Evolutionary conservation across 495 filamentous ascomycete species (phyloP), one percentile per base, ranked within the genome.

Genomic region (Lindgomyces ingoldianus): DNA sequence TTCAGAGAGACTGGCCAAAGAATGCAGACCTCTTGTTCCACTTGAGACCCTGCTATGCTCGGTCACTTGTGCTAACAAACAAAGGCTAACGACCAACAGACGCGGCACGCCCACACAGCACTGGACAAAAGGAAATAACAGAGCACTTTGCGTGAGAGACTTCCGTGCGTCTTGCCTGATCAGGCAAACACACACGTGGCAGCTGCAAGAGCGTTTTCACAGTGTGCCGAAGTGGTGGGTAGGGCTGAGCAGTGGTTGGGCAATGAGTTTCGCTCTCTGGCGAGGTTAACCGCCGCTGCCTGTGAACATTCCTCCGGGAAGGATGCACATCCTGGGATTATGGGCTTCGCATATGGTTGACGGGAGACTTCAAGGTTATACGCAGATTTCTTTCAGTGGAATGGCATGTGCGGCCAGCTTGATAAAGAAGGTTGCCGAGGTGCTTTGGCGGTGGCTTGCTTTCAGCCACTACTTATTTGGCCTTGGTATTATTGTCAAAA

Each of bases 241-340:
- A 67, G 57, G 64, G 64, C 64, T 67, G 64, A 67, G 22, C 22
- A 6, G 11, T 45, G 57, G 46, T 62, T 67, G 64, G 49, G 72
- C 74, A 36, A 56, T 70, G 30, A 16, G 14, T 11, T 12, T 19
- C 25, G 1, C 16, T 2, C 44, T 16, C 46, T 24, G 16, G 56
- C 14, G 1, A 49, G 33, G 42, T 48, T 49, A 3, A 29, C 6
- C 10, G 27, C n/a, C 21, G 42, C 36, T 42, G 54, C 22, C 49
- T 30, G 14, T 39, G 6, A 39, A 39, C 33, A 39, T 39, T 39
- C 6, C 33, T 6, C 6, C 33, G 33, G 33, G n/a, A n/a, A 39
- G 33, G 6, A 39, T 39, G 33, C 33, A 39, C 33, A 39, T 6
- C 33, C 33, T 39, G 33, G 33, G 14, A 14, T 39, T 14, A 6